Evolutionary conservation across 768 basidiomycete species (phyloP).

Genomic region (Infundibulicybe gibba): DNA sequence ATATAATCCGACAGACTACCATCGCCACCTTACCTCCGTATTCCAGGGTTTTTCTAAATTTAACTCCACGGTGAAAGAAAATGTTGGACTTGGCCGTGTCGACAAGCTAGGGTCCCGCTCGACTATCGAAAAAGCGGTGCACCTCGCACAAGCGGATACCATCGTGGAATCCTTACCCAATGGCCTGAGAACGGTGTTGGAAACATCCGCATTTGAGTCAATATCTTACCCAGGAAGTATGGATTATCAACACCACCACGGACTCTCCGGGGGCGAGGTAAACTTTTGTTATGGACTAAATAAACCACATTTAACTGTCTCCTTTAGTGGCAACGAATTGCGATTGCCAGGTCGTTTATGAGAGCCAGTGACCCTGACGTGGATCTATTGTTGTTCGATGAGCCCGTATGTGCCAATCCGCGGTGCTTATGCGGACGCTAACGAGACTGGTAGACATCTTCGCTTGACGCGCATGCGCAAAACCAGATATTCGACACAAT

Average conservation of each 20-base stretch:
- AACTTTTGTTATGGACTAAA: constrained; percentile 12
- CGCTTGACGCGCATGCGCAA: constrained; percentile 77
- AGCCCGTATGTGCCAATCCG: constrained; percentile 54
- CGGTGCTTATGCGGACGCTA: constrained; percentile 1
- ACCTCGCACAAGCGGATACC: constrained; percentile 65
- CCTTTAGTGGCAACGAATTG: constrained; percentile 80
- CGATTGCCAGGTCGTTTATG: constrained; percentile 86
- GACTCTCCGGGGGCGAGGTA: constrained; percentile 84
- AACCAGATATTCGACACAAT: constrained; percentile 78
- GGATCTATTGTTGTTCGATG: constrained; percentile 81
- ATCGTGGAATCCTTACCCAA: constrained; percentile 65
- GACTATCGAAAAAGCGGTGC: constrained; percentile 62
- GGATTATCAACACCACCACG: constrained; percentile 45
- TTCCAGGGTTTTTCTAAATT: constrained; percentile 87
- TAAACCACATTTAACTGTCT: background rate
- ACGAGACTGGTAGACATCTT: constrained; percentile 55
- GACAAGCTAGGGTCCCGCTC: constrained; percentile 52
- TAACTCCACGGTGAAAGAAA: constrained; percentile 73
- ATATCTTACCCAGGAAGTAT: constrained; percentile 42
- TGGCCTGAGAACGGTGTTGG: constrained; percentile 72
- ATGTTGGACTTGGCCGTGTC: constrained; percentile 81
- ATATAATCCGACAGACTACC: constrained; percentile 66
- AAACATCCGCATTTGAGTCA: constrained; percentile 56
- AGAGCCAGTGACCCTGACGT: constrained; percentile 70
- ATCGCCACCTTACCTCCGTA: constrained; percentile 72